Conservation (phyloP, 1,284 basidiomycete genomes). For the Rhodotorula sp. region DNA sequence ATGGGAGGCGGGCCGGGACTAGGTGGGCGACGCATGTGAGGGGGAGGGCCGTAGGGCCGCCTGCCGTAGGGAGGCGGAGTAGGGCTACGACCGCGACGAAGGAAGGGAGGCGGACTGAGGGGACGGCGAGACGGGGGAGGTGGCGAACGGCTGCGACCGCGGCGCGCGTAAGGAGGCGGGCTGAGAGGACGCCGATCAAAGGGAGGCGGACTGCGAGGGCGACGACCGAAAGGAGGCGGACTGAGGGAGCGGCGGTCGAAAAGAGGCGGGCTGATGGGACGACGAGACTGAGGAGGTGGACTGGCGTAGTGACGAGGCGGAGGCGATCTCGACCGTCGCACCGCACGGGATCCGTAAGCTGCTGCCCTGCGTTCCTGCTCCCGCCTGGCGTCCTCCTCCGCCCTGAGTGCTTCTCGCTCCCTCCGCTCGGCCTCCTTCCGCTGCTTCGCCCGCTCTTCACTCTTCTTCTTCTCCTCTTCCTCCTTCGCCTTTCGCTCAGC, state of each 20-base stretch:
- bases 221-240: neutral
- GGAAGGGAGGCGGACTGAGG: neutral
- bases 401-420: neutral
- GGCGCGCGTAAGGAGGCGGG: neutral
- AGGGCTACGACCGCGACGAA: slow-evolving; percentile 3
- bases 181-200: neutral
- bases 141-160: slow-evolving; percentile 1
- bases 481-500: neutral
- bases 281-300: neutral
- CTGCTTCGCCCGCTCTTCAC: neutral
- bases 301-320: neutral
- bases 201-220: neutral
- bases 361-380: neutral
- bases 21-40: neutral
- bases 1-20: neutral
- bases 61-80: neutral
- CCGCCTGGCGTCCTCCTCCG: neutral
- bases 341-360: slow-evolving; percentile 4
- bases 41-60: neutral
- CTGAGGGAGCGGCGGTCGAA: neutral
- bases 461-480: neutral
- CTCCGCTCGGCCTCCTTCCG: neutral
- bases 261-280: neutral
- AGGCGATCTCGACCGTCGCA: neutral
- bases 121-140: neutral